Conservation (phyloP, 192 early-diverging fungal genomes). For the Coemansia sp. region DNA sequence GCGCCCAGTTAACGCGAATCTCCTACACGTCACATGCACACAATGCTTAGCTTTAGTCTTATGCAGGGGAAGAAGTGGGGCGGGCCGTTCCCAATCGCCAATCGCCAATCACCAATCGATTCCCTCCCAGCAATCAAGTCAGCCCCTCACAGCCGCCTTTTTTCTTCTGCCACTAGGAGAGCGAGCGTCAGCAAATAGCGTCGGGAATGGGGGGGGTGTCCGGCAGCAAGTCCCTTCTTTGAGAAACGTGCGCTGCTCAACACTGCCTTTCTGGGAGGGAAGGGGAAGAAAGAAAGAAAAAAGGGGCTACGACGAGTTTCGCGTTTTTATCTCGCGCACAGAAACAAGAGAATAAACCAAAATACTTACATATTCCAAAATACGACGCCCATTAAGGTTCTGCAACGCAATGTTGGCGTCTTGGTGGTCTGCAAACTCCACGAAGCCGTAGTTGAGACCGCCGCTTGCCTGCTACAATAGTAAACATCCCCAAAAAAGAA, state of each 20-base stretch:
- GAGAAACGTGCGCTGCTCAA: background rate
- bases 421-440: conserved; percentile 74
- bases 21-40: conserved; percentile 19
- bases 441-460: conserved; percentile 87
- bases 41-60: background rate
- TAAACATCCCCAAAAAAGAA: background rate
- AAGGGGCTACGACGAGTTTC: background rate
- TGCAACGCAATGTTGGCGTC: conserved; percentile 72
- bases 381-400: conserved; percentile 64
- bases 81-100: too few species aligned
- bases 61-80: too few species aligned
- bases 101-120: too few species aligned
- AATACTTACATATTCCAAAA: conserved; percentile 32
- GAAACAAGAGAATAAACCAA: too few species aligned
- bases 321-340: too few species aligned
- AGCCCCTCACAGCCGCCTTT: too few species aligned
- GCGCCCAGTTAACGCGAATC: conserved; percentile 59
- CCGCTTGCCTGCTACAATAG: conserved; percentile 61
- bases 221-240: background rate
- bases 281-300: background rate
- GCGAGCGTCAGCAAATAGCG: background rate
- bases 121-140: too few species aligned
- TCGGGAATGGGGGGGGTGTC: too few species aligned
- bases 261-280: too few species aligned
- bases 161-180: background rate